Base-by-base conservation (phyloP, 257 asterid genomes). In the Perilla frutescens region DNA sequence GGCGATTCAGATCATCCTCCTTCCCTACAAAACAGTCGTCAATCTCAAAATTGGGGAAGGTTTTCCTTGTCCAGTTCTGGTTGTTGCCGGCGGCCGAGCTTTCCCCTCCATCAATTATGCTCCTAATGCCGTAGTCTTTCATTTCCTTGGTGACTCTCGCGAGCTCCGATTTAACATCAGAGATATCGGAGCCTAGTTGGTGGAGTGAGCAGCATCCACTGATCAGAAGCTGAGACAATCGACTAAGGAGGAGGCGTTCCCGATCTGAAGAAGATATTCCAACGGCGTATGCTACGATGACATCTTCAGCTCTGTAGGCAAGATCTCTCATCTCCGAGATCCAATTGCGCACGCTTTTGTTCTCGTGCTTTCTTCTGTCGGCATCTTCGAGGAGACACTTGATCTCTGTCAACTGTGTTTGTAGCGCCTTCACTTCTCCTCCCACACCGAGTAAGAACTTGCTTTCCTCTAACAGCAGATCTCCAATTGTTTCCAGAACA, bases 341-440 rank as follows among this genome's bases (percentile, higher is more conserved):
- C 71, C 71, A 66, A 32, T 66, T 66, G 71, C 1, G 6, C 3
- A 66, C 39, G 44, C 8, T 66, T 31, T 29, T 32, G 45, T 32
- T 47, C 3, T 66, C 8, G 9, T 47, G 71, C 4, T 7, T 44
- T 32, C n/a, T 47, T 66, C n/a, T 32, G 45, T 66, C 71, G 11
- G 71, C 71, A 48, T 66, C 71, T 26, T 48, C 45, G 10, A 67
- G 59, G 45, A 66, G 71, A 66, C 13, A 66, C 56, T 7, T 31
- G 14, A 66, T 48, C 47, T 66, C 71, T 7, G 32, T 66, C 45
- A 66, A 13, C 13, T 47, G 59, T 5, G 3, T 31, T 26, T 64
- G n/a, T 2, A 64, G 43, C 8, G 13, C 40, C 44, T 31, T 47
- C 58, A 47, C 58, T 31, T 8, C 71, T 0, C 15, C 7, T 1